These are phyloP conservation scores for Ascosphaera apis DNA, from an alignment of 2,329 filamentous ascomycete species.

Conservation along the genomic window DNA sequence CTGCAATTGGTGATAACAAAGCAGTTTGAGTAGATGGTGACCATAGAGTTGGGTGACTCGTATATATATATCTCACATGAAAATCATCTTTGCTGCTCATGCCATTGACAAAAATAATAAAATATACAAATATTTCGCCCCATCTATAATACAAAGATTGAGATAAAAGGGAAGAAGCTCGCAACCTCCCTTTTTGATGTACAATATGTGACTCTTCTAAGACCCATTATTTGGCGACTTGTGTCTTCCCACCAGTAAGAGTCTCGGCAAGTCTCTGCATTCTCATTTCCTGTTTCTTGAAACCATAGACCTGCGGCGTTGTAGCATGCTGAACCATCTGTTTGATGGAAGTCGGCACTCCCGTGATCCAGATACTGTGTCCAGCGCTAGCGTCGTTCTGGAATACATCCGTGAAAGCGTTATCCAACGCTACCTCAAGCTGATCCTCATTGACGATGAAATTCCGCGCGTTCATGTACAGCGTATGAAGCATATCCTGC, in stretches of 20 bases:
- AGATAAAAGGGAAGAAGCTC: no score
- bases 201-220: no score
- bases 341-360: slow-evolving; percentile 20
- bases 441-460: slow-evolving; percentile 73
- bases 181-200: no score
- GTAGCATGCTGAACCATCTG: slow-evolving; percentile 11
- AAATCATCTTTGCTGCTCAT: no score
- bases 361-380: slow-evolving; percentile 29
- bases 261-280: slow-evolving; percentile 42
- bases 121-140: no score
- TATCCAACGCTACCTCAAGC: slow-evolving; percentile 49
- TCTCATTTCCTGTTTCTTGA: slow-evolving; percentile 29
- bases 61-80: no score
- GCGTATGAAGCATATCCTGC: slow-evolving; percentile 51
- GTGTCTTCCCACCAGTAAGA: slow-evolving; percentile 39
- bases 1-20: no score
- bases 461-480: slow-evolving; percentile 69
- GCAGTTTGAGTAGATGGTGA: no score
- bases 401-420: slow-evolving; percentile 42
- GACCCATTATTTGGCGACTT: no score
- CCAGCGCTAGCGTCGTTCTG: slow-evolving; percentile 19
- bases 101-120: no score
- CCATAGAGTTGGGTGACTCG: no score
- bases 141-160: no score
- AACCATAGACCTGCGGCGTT: slow-evolving; percentile 13